Conservation (phyloP, 2,329 filamentous ascomycete species). For the Raffaelea ambrosiae region DNA sequence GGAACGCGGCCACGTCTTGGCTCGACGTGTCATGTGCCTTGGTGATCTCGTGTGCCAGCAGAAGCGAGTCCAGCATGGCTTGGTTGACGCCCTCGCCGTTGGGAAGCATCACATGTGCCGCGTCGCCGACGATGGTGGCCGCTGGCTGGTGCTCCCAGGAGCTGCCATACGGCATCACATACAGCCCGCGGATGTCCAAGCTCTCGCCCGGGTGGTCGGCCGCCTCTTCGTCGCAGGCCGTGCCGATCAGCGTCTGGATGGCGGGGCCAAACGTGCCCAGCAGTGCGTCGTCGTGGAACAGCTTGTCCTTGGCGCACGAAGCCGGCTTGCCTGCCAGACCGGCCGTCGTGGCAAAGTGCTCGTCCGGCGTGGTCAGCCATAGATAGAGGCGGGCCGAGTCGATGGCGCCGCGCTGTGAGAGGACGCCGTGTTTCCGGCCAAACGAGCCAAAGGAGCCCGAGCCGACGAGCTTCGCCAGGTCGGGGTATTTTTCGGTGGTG, state of each 20-base stretch:
- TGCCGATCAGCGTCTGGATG: slow-evolving; percentile 19
- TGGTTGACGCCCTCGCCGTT: slow-evolving; percentile 46
- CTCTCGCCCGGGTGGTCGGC: slow-evolving; percentile 8
- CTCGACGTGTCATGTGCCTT: slow-evolving; percentile 15
- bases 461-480: slow-evolving; percentile 29
- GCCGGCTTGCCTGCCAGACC: slow-evolving; percentile 10
- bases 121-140: slow-evolving; percentile 44
- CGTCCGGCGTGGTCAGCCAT: slow-evolving; percentile 16
- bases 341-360: slow-evolving; percentile 6
- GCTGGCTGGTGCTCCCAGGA: slow-evolving; percentile 31
- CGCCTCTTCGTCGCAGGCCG: slow-evolving; percentile 18
- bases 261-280: slow-evolving; percentile 15
- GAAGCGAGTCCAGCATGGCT: slow-evolving; percentile 40
- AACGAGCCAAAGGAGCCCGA: slow-evolving; percentile 26
- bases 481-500: slow-evolving; percentile 24
- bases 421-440: slow-evolving; percentile 27
- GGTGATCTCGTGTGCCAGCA: slow-evolving; percentile 23
- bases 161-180: slow-evolving; percentile 33
- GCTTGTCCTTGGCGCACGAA: slow-evolving; percentile 9
- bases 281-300: slow-evolving; percentile 14
- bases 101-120: slow-evolving; percentile 44
- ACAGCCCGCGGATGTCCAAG: slow-evolving; percentile 18
- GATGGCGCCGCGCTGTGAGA: slow-evolving; percentile 21
- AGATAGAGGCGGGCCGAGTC: slow-evolving; percentile 22
- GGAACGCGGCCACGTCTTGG: slow-evolving; percentile 9